Base-by-base conservation (phyloP, 2,329 filamentous ascomycete genomes). In the Trichoderma asperellum region DNA sequence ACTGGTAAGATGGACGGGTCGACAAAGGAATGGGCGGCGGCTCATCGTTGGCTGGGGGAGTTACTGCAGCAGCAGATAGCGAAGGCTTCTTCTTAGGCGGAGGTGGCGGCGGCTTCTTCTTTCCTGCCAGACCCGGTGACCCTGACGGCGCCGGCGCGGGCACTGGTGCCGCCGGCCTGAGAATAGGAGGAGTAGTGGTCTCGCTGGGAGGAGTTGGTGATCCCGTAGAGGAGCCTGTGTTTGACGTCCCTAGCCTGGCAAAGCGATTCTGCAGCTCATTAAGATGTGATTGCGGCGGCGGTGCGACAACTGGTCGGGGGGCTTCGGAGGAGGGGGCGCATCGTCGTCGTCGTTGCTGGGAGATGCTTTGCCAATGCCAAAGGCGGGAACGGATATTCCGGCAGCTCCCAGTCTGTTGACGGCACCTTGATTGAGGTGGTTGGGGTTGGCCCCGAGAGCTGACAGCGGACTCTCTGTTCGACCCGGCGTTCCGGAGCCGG, bases 301-400 rank as follows among this genome's bases (percentile, higher is more conserved):
- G 32, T 1, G 60, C 43, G 12, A 27, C 64, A 62, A 59, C 64
- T 10, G 73, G 74, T 53, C 74, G 73, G 34, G 77, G 76, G 74
- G 76, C 63, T 76, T 72, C 69, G 76, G 73, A 49, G 76, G 73
- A 53, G 73, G 70, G 55, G 74, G 5, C 6, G 37, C 57, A 10
- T 70, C 68, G 16, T 43, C 70, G 67, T 74, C 71, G 77, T 69
- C 72, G 76, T 73, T 8, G 63, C 53, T 47, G 14, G 62, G 75
- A 71, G 72, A 73, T 10, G 64, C 35, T 4, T 76, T 74, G 68
- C 88, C 89, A 71, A 97, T 96, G 5, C 91, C 91, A 4, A 97
- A 83, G 0, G 87, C 91, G 0, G 93, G 91, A 0, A 97, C 92
- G 0, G 90, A 92, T 6, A 97, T 84, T 0, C 94, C 94, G 0